phyloP scores from a whole-genome alignment of 495 filamentous ascomycete species.

The Schizothecium vesticola region DNA sequence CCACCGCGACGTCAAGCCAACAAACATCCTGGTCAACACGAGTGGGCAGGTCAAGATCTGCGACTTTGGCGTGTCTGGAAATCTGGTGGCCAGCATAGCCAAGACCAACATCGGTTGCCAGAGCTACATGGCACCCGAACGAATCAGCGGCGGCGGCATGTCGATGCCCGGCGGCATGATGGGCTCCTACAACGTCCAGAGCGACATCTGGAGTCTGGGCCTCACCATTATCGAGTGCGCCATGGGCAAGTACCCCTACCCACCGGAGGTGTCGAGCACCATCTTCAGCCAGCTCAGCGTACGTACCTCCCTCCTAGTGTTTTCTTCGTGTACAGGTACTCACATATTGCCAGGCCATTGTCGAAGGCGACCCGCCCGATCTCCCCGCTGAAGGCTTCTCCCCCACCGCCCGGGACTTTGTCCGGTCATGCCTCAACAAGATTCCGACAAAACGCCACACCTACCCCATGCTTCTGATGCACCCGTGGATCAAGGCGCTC shows the following conservation, averaged over 20 bases:
- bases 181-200: constrained; percentile 96
- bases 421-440: constrained; percentile 86
- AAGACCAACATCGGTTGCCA: constrained; percentile 99
- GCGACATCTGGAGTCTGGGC: constrained; percentile 95
- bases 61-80: constrained; percentile 96
- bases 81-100: constrained; percentile 93
- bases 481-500: constrained; percentile 78
- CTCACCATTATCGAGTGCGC: constrained; percentile 96
- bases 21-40: constrained; percentile 90
- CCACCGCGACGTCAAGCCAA: constrained; percentile 97
- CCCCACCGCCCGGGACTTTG: constrained; percentile 76
- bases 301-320: constrained; percentile 38
- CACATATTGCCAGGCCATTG: constrained; percentile 67
- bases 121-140: constrained; percentile 98
- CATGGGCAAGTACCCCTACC: constrained; percentile 92
- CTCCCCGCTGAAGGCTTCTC: constrained; percentile 75
- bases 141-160: constrained; percentile 81
- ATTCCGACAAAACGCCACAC: constrained; percentile 83
- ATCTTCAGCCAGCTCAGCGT: constrained; percentile 97
- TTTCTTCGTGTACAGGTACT: background rate
- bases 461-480: constrained; percentile 82
- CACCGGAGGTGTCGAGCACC: constrained; percentile 95
- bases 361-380: constrained; percentile 88
- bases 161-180: constrained; percentile 63
- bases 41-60: constrained; percentile 94